Base-by-base conservation (phyloP, 2,329 filamentous ascomycete genomes). In the Huntiella bhutanensis region DNA sequence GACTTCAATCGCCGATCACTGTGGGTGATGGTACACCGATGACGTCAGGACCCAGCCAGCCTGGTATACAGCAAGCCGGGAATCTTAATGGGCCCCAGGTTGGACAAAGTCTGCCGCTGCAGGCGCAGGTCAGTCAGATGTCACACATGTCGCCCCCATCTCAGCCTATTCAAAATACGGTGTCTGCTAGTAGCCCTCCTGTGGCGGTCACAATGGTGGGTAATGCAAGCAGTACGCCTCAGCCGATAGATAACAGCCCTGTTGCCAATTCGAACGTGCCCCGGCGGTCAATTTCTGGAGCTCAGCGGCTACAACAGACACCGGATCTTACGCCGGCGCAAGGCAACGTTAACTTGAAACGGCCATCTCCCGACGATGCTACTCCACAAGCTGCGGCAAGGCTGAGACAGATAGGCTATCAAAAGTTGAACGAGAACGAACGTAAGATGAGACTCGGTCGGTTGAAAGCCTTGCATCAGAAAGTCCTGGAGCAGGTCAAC, bases 261-360 rank as follows among this genome's bases (percentile, higher is more conserved):
- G n/a, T 22, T 2, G 10, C 2, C 5, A 12, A 16, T 17, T 11
- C 52, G 44, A 62, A 58, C 48, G 63, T 57, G 40, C 64, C 55
- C 33, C 56, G 62, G 28, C 55, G 58, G 32, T 57, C 39, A 35
- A 33, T 34, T 19, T 43, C 45, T 12, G 36, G 34, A 39, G 13
- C n/a, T 12, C 6, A 19, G 4, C 45, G 42, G 39, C 32, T 37
- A 11, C 39, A 39, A 6, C 39, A 37, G 10, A 12, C 33, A 15
- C 33, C 22, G 8, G 8, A 33, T 15, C 44, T 60, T 4, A 62
- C 65, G 4, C 59, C 64, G 6, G 61, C 61, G 2, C 51, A 62
- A 4, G 57, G 58, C 6, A 55, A 58, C 19, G 72, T 68, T 55
- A 67, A 60, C 41, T 59, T 71, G 38, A 74, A 75, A 59, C 67